phyloP scores from a whole-genome alignment of 148 eudicot genomes.

The Suaeda aralocaspica region DNA sequence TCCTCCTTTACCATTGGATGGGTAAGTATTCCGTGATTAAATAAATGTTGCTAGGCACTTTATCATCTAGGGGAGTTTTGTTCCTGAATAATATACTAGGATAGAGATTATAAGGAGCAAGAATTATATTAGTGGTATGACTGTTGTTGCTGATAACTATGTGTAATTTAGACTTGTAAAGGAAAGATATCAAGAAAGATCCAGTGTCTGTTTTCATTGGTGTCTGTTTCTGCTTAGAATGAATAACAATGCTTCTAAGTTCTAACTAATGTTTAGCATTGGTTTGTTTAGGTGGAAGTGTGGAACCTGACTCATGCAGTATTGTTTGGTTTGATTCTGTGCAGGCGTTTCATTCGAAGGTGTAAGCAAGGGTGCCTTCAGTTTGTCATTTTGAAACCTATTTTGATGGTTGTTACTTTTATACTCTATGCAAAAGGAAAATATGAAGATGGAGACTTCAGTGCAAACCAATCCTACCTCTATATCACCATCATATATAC shows the following conservation, averaged over 20 bases:
- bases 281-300: not conserved
- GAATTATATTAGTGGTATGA: too few relatives aligned
- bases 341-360: conserved; percentile 93
- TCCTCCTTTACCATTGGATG: conserved; percentile 86
- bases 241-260: not conserved
- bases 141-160: too few relatives aligned
- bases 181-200: not conserved
- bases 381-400: conserved; percentile 94
- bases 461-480: conserved; percentile 75
- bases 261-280: not conserved
- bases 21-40: conserved; percentile 48
- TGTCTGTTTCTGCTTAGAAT: not conserved
- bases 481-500: conserved; percentile 92
- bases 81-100: not conserved
- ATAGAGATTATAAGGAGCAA: not conserved
- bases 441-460: conserved; percentile 93
- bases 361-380: conserved; percentile 98
- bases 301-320: conserved; percentile 11
- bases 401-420: conserved; percentile 73
- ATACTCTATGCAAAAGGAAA: conserved; percentile 83
- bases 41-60: not conserved
- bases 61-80: not conserved
- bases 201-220: not conserved
- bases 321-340: conserved; percentile 6
- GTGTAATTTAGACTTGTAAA: not conserved